Percentiles rank a stretch among this genome's conserved stretches.
phyloP scores from a whole-genome alignment of 1,284 basidiomycete genomes.

The Apiotrichum mycotoxinovorans region DNA sequence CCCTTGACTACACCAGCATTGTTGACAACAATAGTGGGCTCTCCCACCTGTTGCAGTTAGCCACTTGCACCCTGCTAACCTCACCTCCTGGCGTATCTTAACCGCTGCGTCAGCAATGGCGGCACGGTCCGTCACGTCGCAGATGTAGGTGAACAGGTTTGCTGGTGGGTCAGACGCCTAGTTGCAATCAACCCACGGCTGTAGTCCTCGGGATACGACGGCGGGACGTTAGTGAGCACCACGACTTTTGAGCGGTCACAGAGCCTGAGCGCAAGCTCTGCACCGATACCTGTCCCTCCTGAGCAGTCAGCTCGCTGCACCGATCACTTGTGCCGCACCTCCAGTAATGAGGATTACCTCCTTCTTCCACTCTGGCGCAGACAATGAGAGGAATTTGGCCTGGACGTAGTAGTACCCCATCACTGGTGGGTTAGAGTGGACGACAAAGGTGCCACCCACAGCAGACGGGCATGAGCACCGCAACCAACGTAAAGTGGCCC shows the following conservation, averaged over 20 bases:
- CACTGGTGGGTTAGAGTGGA: neutral
- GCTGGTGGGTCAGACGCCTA: conserved; percentile 35
- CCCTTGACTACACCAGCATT: conserved; percentile 95
- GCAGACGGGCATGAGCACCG: neutral
- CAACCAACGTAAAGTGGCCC: neutral
- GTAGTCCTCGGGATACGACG: conserved; percentile 43
- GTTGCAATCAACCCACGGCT: neutral
- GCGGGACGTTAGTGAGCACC: conserved; percentile 73
- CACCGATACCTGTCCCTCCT: conserved; percentile 87
- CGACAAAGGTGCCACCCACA: neutral
- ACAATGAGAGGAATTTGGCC: neutral
- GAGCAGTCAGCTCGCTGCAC: conserved; percentile 2
- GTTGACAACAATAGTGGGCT: conserved; percentile 86
- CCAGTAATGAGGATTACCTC: conserved; percentile 87
- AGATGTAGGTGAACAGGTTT: conserved; percentile 68
- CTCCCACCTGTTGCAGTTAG: conserved; percentile 65
- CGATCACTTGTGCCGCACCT: conserved; percentile 55
- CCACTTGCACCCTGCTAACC: conserved; percentile 8
- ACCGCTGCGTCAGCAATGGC: conserved; percentile 70
- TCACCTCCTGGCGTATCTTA: conserved; percentile 69
- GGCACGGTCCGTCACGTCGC: conserved; percentile 82
- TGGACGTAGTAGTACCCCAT: neutral
- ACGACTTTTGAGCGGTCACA: conserved; percentile 75
- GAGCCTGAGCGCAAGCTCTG: conserved; percentile 75
- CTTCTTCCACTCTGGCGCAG: conserved; percentile 59